Base-by-base conservation (phyloP, 805 yeast genomes). In the Cyberlindnera bimundalis region DNA sequence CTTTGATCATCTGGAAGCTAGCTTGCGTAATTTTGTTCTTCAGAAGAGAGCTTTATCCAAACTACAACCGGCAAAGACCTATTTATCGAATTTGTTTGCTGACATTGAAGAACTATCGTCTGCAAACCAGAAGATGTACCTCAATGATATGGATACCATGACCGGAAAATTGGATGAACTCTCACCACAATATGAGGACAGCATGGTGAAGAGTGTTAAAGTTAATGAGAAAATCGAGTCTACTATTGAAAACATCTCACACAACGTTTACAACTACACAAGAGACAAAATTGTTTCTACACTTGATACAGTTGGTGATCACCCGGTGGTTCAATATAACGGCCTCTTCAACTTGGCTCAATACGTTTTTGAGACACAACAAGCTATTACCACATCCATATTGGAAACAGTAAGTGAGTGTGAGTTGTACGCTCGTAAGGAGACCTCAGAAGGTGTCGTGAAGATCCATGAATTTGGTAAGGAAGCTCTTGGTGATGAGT, bases 41-140 rank as follows among this genome's bases (percentile, higher is more conserved):
- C 96, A 91, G 50, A 93, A 90, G 54, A 75, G 99, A 54, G 79
- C 96, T 0, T 61, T 84, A 10, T 89, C 98, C 0, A 93, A 93
- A 59, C 68, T 93, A 12, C 74, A 87, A 26, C 99, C 99, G 0
- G 98, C 96, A 0, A 88, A 89, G 56, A 90, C 82, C n/a, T 93
- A 84, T 53, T 64, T 91, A 21, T 46, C 71, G 15, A 91, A 89
- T 53, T 57, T 90, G 11, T 71, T 85, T 30, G 60, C 61, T 17
- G 99, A 93, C 55, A 55, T 91, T 29, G 66, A 67, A 36, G 62
- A 66, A 1, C 67, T 93, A 16, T 73, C 95, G 0, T 63, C 69
- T 9, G 63, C 76, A n/a, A 93, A 90, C 58, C 71, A 78, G 37
- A 61, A 69, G n/a, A 64, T 75, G 12, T 74, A 79, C 48, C 50